phyloP scores from a whole-genome alignment of 208 protist species.

The Ichthyophonus hoferi region DNA sequence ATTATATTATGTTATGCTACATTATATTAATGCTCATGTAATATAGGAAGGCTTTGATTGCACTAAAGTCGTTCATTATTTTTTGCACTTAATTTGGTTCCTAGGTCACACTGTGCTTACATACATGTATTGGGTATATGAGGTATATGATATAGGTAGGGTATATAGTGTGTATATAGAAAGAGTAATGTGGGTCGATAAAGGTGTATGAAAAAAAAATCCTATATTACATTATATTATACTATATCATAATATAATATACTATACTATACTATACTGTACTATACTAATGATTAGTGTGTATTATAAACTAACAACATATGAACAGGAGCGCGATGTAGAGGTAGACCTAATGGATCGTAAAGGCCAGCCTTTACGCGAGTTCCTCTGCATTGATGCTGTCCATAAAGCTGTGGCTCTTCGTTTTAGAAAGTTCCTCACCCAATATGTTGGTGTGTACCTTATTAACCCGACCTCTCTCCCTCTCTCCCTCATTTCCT shows the following conservation, averaged over 20 bases:
- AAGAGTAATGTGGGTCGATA: not conserved
- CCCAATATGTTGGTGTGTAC: not conserved
- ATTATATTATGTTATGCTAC: too few relatives aligned
- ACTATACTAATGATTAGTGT: not conserved
- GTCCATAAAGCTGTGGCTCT: not conserved
- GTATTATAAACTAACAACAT: not conserved
- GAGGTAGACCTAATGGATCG: slow-evolving; percentile 11
- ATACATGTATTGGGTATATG: too few relatives aligned
- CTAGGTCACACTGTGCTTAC: too few relatives aligned
- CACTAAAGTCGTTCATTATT: too few relatives aligned
- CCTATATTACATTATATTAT: not conserved
- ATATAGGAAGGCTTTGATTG: too few relatives aligned
- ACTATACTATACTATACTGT: not conserved
- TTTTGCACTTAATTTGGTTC: too few relatives aligned
- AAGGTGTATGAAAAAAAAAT: not conserved
- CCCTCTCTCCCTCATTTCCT: not conserved
- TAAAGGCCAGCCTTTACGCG: slow-evolving; percentile 8
- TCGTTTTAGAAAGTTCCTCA: slow-evolving; percentile 8
- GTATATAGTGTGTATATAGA: not conserved
- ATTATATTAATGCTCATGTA: too few relatives aligned
- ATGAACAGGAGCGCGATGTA: not conserved
- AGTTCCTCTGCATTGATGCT: slow-evolving; percentile 9
- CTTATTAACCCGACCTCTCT: not conserved
- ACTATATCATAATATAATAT: too few relatives aligned
- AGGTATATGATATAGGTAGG: not conserved